Evolutionary conservation across 2,329 filamentous ascomycete species (phyloP), one percentile per base, ranked within the genome.

Genomic region (Curvularia verruculosa): DNA sequence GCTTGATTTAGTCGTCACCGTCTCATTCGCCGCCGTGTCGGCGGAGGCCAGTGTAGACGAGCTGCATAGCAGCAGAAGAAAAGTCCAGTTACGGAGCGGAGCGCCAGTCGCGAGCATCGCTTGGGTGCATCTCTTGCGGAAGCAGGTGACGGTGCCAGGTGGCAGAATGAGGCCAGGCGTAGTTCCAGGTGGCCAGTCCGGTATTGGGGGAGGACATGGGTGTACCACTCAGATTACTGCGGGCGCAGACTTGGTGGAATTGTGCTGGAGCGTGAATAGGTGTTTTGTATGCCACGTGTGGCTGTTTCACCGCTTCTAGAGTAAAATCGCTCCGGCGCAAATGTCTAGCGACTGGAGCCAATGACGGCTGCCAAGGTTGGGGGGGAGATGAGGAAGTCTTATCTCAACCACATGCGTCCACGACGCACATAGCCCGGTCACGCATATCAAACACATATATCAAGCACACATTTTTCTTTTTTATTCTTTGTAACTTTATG

Each of bases 61-160:
- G 70, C 69, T 72, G 74, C 71, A 74, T 51, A 73, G 67, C 48
- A 73, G 68, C 66, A 74, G 66, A 56, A 69, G 61, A 50, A 65
- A 60, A 52, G 69, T 72, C 73, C 74, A 75, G 69, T 70, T 70
- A 70, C 69, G 70, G 70, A 74, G 68, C 49, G 63, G 62, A 68
- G 70, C 71, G 68, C 73, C 74, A 74, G 75, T 73, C 69, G 68
- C 67, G 65, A 64, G 72, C 74, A 76, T 76, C 64, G 72, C 72
- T 75, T 68, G 72, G 63, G 63, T 62, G 73, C 74, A 76, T 76
- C 56, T 66, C 73, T 75, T 65, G 63, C 48, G 55, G 66, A 67
- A 70, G 65, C 64, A 64, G 58, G 60, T 56, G 48, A 56, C 53
- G 52, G 52, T 67, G 64, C 61, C 59, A 64, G 63, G 28, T 34